A percentile compares a stretch with the other conserved stretches of the same genome.
Evolutionary conservation across 768 basidiomycete species (phyloP).

Genomic region (Lentinula guzmanii): DNA sequence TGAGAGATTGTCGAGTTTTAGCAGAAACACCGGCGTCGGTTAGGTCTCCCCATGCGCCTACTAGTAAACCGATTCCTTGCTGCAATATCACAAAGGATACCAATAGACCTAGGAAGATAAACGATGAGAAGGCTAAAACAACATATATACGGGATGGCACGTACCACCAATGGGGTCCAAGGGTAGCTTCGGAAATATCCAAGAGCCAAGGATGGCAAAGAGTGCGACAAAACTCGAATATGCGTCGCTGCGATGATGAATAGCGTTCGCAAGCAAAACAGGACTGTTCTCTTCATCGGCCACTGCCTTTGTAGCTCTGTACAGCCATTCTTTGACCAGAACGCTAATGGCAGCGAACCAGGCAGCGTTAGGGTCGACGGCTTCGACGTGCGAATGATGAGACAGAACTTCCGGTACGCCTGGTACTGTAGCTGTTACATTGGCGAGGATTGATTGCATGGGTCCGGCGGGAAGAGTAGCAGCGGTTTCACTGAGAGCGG

Average conservation of each 20-base stretch:
- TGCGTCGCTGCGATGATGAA: slow-evolving; percentile 96
- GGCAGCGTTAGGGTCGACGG: slow-evolving; percentile 88
- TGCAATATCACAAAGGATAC: slow-evolving; percentile 87
- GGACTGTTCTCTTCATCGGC: slow-evolving; percentile 89
- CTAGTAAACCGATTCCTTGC: slow-evolving; percentile 65
- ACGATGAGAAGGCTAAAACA: neutral
- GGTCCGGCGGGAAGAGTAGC: slow-evolving; percentile 59
- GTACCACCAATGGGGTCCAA: slow-evolving; percentile 92
- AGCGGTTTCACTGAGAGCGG: slow-evolving; percentile 63
- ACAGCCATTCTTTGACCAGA: slow-evolving; percentile 87
- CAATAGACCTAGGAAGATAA: slow-evolving; percentile 50
- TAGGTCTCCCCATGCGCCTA: slow-evolving; percentile 72
- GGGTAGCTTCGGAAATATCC: slow-evolving; percentile 78
- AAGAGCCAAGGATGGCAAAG: slow-evolving; percentile 87
- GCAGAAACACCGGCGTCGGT: slow-evolving; percentile 76
- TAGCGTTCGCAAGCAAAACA: slow-evolving; percentile 91
- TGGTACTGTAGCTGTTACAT: slow-evolving; percentile 48
- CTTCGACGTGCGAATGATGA: slow-evolving; percentile 51
- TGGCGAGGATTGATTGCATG: slow-evolving; percentile 57
- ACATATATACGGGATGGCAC: slow-evolving; percentile 13
- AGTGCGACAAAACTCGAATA: slow-evolving; percentile 91
- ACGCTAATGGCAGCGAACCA: slow-evolving; percentile 90
- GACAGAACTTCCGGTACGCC: slow-evolving; percentile 42
- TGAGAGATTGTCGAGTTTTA: slow-evolving; percentile 45
- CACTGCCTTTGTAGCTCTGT: slow-evolving; percentile 81